A percentile compares a stretch with the other conserved stretches of the same genome.
These are phyloP conservation scores for Brasenia schreberi DNA, from an alignment of 164 flowering plant genomes.

Conservation along the genomic window DNA sequence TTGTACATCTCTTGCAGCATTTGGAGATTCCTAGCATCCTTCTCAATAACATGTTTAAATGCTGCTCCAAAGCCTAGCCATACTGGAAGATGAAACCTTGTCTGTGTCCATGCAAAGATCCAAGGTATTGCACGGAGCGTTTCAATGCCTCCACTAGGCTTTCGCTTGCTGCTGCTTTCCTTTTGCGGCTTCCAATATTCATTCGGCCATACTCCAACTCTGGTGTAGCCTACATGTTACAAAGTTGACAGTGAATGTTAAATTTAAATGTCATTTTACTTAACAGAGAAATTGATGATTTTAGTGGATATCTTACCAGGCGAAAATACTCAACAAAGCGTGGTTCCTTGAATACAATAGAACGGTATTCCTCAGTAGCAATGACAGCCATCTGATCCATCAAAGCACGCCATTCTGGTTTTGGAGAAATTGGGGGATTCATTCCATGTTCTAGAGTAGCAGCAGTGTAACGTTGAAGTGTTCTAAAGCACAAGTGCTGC, in stretches of 20 bases:
- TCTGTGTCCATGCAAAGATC: conserved; percentile 99
- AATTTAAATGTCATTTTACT: no score
- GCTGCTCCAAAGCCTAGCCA: conserved; percentile 99
- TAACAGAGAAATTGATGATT: no score
- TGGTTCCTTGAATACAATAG: conserved; percentile 87
- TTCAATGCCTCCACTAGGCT: conserved; percentile 99
- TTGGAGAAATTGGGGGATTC: conserved; percentile 84
- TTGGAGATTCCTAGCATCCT: conserved; percentile 66
- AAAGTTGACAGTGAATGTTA: neutral
- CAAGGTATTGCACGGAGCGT: conserved; percentile 98
- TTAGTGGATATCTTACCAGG: conserved; percentile 38
- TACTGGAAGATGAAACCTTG: conserved; percentile 97
- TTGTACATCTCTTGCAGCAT: conserved; percentile 94
- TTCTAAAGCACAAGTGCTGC: conserved; percentile 94
- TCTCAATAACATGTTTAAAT: conserved; percentile 55
- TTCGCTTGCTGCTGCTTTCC: no score
- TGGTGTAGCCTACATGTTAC: conserved; percentile 69
- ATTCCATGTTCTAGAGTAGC: conserved; percentile 99
- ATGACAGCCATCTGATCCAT: conserved; percentile 85
- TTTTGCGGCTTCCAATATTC: conserved; percentile 97
- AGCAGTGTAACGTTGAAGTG: conserved; percentile 91
- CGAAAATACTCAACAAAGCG: conserved; percentile 98
- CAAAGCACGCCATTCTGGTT: conserved; percentile 93
- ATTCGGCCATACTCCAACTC: conserved; percentile 96
- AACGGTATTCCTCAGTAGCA: conserved; percentile 80